phyloP scores from a whole-genome alignment of 495 filamentous ascomycete species.

The Aspergillus biplanus region DNA sequence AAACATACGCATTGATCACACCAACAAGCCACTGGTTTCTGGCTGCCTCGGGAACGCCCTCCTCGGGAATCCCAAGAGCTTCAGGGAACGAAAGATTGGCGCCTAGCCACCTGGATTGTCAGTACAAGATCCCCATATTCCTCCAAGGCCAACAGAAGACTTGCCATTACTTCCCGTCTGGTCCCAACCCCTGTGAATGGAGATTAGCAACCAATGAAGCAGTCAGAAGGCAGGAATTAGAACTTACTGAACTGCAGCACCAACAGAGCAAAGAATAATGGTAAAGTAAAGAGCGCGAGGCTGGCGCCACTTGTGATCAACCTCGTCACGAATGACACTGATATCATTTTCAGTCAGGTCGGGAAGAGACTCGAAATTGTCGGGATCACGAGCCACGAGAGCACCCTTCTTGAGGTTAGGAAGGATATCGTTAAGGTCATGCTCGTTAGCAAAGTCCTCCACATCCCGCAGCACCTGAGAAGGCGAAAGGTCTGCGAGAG shows the following conservation, averaged over 20 bases:
- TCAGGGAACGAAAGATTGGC: slow-evolving; percentile 66
- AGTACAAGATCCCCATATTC: background rate
- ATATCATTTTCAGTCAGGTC: slow-evolving; percentile 61
- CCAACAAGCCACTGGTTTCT: slow-evolving; percentile 64
- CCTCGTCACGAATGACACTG: slow-evolving; percentile 58
- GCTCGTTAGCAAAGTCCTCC: slow-evolving; percentile 54
- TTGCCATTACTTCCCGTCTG: slow-evolving; percentile 70
- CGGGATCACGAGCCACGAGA: slow-evolving; percentile 64
- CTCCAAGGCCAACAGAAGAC: background rate
- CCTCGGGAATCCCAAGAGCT: slow-evolving; percentile 59
- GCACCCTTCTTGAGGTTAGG: slow-evolving; percentile 61
- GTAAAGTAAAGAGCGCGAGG: slow-evolving; percentile 68
- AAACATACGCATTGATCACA: slow-evolving; percentile 61
- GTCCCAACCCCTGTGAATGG: slow-evolving; percentile 58
- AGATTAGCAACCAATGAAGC: slow-evolving; percentile 3
- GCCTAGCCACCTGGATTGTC: slow-evolving; percentile 26
- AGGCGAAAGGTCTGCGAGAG: slow-evolving; percentile 58
- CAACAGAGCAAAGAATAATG: slow-evolving; percentile 70
- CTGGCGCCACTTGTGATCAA: slow-evolving; percentile 65
- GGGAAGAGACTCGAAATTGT: slow-evolving; percentile 55
- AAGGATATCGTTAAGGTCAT: slow-evolving; percentile 49
- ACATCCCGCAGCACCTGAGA: slow-evolving; percentile 58
- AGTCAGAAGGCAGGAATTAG: background rate
- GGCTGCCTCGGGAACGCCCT: slow-evolving; percentile 28
- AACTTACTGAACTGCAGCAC: slow-evolving; percentile 66